A percentile compares a stretch with the other conserved stretches of the same genome.
Conservation (phyloP, 768 basidiomycete species). For the Galerina marginata region DNA sequence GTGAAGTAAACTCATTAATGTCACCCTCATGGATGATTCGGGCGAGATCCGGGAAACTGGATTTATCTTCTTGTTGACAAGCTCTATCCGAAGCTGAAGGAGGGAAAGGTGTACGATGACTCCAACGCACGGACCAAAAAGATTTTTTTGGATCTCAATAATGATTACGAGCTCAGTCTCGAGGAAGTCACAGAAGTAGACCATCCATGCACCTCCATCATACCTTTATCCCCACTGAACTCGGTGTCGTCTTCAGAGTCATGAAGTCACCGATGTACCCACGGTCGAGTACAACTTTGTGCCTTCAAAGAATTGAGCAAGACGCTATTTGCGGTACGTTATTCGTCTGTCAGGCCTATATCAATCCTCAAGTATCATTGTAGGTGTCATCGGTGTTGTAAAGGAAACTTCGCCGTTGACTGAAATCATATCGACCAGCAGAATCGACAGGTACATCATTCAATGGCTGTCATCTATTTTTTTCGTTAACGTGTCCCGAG, state of each 20-base stretch:
- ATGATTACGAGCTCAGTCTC: slow-evolving; percentile 93
- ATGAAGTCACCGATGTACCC: slow-evolving; percentile 78
- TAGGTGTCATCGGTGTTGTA: slow-evolving; percentile 89
- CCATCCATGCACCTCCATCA: slow-evolving; percentile 26
- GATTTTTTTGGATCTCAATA: slow-evolving; percentile 88
- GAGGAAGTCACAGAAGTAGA: slow-evolving; percentile 85
- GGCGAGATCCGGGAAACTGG: slow-evolving; percentile 91
- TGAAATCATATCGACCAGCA: slow-evolving; percentile 80
- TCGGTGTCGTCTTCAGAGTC: slow-evolving; percentile 59
- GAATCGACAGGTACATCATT: slow-evolving; percentile 58
- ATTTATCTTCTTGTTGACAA: slow-evolving; percentile 84
- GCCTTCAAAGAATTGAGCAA: slow-evolving; percentile 63
- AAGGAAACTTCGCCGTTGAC: slow-evolving; percentile 74
- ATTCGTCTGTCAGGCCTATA: neutral
- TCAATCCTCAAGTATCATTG: slow-evolving; percentile 12
- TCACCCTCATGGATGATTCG: slow-evolving; percentile 93
- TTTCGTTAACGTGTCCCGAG: slow-evolving; percentile 40
- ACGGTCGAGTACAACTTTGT: slow-evolving; percentile 86
- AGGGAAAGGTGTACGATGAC: slow-evolving; percentile 91
- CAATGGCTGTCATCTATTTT: slow-evolving; percentile 2
- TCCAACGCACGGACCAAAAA: slow-evolving; percentile 95
- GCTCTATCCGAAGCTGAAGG: slow-evolving; percentile 83
- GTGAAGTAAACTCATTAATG: slow-evolving; percentile 94
- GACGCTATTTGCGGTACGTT: slow-evolving; percentile 80
- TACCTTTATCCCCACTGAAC: neutral